Percentiles rank a stretch among this genome's conserved stretches.
phyloP scores from a whole-genome alignment of 768 basidiomycete species.

The Leccinum sublutescens region DNA sequence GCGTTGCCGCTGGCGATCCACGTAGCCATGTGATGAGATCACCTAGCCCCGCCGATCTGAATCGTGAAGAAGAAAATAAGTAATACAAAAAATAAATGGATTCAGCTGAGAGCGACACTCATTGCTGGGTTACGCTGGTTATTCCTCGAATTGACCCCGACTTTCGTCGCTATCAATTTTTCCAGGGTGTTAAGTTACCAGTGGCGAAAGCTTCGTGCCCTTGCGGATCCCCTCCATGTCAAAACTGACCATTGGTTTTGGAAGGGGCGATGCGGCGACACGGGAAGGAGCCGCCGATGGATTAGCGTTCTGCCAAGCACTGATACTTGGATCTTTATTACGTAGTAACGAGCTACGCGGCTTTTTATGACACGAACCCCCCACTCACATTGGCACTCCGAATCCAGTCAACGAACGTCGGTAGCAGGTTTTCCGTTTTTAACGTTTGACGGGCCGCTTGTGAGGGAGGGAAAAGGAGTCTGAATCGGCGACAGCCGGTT shows the following conservation, averaged over 20 bases:
- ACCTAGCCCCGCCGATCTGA: neutral
- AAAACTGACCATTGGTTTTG: neutral
- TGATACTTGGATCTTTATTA: neutral
- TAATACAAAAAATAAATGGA: neutral
- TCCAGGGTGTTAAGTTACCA: neutral
- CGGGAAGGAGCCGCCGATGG: neutral
- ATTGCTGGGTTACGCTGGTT: neutral
- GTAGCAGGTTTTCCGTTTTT: neutral
- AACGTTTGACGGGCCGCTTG: conserved; percentile 8
- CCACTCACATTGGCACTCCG: conserved; percentile 4
- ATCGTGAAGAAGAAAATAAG: neutral
- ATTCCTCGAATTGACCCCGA: neutral
- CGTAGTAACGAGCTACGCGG: conserved; percentile 3
- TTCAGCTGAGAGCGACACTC: neutral
- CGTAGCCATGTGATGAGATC: conserved; percentile 17
- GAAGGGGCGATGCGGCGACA: neutral
- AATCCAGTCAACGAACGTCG: neutral
- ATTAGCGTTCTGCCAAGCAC: neutral
- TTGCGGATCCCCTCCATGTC: neutral
- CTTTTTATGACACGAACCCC: neutral
- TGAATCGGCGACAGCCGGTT: conserved; percentile 2
- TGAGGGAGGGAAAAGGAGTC: neutral
- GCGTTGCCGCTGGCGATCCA: neutral
- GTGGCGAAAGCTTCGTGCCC: neutral
- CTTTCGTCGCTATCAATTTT: neutral